Conservation (phyloP, 73 alveolate genomes). For the Blepharisma stoltei region DNA sequence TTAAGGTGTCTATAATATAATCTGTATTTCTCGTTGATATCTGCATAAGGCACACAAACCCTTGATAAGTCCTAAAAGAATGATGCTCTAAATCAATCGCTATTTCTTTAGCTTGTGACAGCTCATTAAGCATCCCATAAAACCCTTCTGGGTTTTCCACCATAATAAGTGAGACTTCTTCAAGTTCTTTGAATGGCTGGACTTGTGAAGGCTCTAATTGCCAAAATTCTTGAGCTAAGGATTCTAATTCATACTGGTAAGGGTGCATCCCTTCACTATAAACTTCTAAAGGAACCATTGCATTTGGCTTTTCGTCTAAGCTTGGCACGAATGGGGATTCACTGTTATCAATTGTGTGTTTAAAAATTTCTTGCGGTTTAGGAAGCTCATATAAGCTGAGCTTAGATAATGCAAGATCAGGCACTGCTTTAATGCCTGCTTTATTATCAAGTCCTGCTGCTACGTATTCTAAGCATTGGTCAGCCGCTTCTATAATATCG, state of each 20-base stretch:
- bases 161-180: neutral
- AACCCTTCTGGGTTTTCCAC: conserved; percentile 62
- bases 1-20: conserved; percentile 83
- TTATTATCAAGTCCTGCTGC: neutral
- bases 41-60: conserved; percentile 89
- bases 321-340: neutral
- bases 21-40: conserved; percentile 77
- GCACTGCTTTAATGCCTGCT: neutral
- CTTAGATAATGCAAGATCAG: neutral
- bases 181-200: conserved; percentile 6
- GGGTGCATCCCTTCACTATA: neutral
- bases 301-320: neutral
- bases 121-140: conserved; percentile 44
- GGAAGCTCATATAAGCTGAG: conserved; percentile 7
- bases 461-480: conserved; percentile 17
- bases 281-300: neutral
- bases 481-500: conserved; percentile 1
- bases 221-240: neutral
- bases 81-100: conserved; percentile 95
- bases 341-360: neutral
- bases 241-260: neutral
- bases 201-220: neutral
- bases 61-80: conserved; percentile 70
- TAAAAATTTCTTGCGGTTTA: neutral
- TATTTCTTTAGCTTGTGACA: conserved; percentile 56